A percentile compares a stretch with the other conserved stretches of the same genome.
These are phyloP conservation scores for Danielia reshetovae DNA, from an alignment of 805 yeast species.

Conservation along the genomic window DNA sequence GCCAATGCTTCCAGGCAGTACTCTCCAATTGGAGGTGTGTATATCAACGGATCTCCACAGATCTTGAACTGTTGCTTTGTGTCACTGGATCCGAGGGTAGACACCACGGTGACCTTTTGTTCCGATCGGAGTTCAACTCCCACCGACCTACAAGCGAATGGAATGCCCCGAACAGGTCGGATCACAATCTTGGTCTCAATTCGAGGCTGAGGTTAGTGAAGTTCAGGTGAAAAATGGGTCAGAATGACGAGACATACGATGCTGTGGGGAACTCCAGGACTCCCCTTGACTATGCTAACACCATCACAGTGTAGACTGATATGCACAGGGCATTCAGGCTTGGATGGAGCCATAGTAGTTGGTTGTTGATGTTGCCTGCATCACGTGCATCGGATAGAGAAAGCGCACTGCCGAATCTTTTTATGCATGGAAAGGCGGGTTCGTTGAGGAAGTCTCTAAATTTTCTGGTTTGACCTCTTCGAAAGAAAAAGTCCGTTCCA, in stretches of 20 bases:
- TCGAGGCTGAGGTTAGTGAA: conserved; percentile 41
- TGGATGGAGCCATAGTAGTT: conserved; percentile 19
- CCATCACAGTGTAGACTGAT: conserved; percentile 47
- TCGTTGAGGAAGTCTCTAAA: too few relatives aligned
- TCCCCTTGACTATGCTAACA: conserved; percentile 53
- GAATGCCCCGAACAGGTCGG: conserved; percentile 46
- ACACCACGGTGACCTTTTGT: conserved; percentile 44
- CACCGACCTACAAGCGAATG: conserved; percentile 46
- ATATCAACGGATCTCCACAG: conserved; percentile 32
- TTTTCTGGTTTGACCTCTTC: too few relatives aligned
- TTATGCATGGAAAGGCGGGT: too few relatives aligned
- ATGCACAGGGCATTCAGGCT: conserved; percentile 24
- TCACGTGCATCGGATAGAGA: too few relatives aligned
- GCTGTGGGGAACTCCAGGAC: conserved; percentile 65
- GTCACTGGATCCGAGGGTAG: conserved; percentile 35
- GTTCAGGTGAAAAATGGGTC: neutral
- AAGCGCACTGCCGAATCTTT: too few relatives aligned
- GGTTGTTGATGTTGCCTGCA: too few relatives aligned
- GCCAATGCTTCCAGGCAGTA: conserved; percentile 44
- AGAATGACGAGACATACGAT: conserved; percentile 30
- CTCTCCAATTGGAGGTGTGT: conserved; percentile 37
- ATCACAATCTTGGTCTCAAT: conserved; percentile 54
- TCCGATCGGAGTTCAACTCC: conserved; percentile 46
- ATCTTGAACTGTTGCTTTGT: conserved; percentile 30
- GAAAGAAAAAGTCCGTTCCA: neutral